Percentiles rank a stretch among this genome's conserved stretches.
These are phyloP conservation scores for Cryphonectria parasitica DNA, from an alignment of 2,329 filamentous ascomycete genomes.

Conservation along the genomic window DNA sequence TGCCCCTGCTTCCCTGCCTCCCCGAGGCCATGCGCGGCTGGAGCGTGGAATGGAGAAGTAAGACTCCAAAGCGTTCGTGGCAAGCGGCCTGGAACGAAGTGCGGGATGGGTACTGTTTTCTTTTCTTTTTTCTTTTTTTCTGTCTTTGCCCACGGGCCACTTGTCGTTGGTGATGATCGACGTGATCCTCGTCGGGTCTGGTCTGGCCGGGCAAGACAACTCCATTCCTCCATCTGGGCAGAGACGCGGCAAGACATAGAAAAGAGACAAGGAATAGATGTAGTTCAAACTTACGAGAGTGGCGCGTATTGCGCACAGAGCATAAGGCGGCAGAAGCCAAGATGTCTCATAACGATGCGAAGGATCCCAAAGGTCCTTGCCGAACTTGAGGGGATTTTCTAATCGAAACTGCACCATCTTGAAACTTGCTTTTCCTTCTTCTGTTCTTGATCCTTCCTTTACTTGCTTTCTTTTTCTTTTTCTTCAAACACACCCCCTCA, in stretches of 20 bases:
- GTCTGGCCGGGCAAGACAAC: background rate
- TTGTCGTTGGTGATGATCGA: background rate
- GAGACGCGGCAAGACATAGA: background rate
- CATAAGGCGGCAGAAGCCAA: conserved; percentile 72
- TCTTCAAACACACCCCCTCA: background rate
- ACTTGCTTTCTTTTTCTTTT: background rate
- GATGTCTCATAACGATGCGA: conserved; percentile 76
- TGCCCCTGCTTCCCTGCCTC: no score
- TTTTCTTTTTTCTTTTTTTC: background rate
- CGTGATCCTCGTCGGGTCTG: background rate
- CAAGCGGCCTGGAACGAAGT: background rate
- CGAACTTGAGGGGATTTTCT: conserved; percentile 41
- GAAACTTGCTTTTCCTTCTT: background rate
- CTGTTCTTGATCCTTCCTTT: background rate
- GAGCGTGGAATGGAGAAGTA: no score
- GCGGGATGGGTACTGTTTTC: background rate
- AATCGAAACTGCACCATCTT: conserved; percentile 23
- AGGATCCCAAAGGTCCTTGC: conserved; percentile 53
- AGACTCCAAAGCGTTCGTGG: no score
- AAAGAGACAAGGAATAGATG: background rate
- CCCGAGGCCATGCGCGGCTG: no score
- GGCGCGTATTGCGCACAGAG: conserved; percentile 62
- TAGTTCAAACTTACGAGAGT: conserved; percentile 51
- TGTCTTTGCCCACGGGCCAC: conserved; percentile 1
- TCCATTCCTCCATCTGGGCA: background rate